phyloP scores from a whole-genome alignment of 2,329 filamentous ascomycete genomes.

The Verticillium tricorpus region DNA sequence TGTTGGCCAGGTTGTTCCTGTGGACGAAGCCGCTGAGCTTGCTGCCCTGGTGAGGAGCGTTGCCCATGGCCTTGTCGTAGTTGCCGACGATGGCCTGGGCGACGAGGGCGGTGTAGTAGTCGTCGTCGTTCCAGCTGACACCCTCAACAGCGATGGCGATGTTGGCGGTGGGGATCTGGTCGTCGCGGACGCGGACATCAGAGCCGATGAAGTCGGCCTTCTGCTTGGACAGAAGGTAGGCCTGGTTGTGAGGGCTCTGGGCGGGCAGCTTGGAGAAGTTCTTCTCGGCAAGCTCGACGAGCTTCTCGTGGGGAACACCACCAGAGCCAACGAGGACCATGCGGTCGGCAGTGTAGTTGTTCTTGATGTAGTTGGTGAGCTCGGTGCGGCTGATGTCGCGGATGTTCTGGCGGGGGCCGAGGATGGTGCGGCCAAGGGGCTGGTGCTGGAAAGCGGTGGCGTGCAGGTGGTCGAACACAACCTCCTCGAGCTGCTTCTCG shows the following conservation, averaged over 20 bases:
- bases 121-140: conserved; percentile 98
- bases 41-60: conserved; percentile 94
- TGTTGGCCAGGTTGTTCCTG: conserved; percentile 94
- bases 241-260: conserved; percentile 68
- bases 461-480: conserved; percentile 98
- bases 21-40: conserved; percentile 94
- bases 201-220: conserved; percentile 96
- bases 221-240: conserved; percentile 74
- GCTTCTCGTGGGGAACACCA: conserved; percentile 87
- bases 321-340: conserved; percentile 98
- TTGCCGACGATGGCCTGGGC: conserved; percentile 98
- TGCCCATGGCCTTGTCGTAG: conserved; percentile 99
- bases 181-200: conserved; percentile 91
- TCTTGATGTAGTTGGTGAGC: conserved; percentile 95
- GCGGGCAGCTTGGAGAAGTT: conserved; percentile 79
- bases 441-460: conserved; percentile 97
- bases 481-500: conserved; percentile 99
- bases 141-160: conserved; percentile 98
- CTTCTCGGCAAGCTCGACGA: conserved; percentile 95
- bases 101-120: conserved; percentile 98
- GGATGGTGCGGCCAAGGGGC: conserved; percentile 93
- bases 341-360: conserved; percentile 98
- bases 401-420: conserved; percentile 98
- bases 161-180: conserved; percentile 93
- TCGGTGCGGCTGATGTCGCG: conserved; percentile 90